A percentile compares a stretch with the other conserved stretches of the same genome.
Evolutionary conservation across 129 eudicot genomes (phyloP).

Genomic region (Pseudognaphalium luteoalbum): DNA sequence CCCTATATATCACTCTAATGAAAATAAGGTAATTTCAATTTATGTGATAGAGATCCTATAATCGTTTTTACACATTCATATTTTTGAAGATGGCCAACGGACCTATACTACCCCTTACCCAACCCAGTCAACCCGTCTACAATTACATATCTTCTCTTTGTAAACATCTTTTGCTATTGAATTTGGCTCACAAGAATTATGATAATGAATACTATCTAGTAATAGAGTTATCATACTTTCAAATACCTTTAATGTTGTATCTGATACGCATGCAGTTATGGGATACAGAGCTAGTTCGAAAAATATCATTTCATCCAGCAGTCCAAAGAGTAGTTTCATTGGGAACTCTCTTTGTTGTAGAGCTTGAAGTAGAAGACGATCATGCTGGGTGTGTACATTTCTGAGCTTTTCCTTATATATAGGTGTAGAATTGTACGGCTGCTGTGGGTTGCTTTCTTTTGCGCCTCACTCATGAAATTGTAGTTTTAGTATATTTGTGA

Average conservation of each 20-base stretch:
- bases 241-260: not conserved
- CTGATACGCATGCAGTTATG: constrained; percentile 60
- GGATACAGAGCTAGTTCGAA: constrained; percentile 63
- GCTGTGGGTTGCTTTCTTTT: not conserved
- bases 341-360: constrained; percentile 91
- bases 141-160: not conserved
- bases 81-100: not conserved
- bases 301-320: constrained; percentile 65
- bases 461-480: not conserved
- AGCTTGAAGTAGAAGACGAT: constrained; percentile 69
- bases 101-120: not conserved
- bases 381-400: constrained; percentile 68
- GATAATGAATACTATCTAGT: not conserved
- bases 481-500: not conserved
- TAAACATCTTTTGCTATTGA: not conserved
- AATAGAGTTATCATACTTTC: not conserved
- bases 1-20: not conserved
- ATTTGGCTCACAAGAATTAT: not conserved
- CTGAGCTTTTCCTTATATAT: not conserved
- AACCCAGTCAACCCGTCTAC: not conserved
- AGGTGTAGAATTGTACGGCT: not conserved
- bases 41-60: not conserved
- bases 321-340: constrained; percentile 70
- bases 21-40: not conserved
- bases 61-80: not conserved